Evolutionary conservation across 2,329 filamentous ascomycete genomes (phyloP).

Genomic region (Paradendryphiella salina): DNA sequence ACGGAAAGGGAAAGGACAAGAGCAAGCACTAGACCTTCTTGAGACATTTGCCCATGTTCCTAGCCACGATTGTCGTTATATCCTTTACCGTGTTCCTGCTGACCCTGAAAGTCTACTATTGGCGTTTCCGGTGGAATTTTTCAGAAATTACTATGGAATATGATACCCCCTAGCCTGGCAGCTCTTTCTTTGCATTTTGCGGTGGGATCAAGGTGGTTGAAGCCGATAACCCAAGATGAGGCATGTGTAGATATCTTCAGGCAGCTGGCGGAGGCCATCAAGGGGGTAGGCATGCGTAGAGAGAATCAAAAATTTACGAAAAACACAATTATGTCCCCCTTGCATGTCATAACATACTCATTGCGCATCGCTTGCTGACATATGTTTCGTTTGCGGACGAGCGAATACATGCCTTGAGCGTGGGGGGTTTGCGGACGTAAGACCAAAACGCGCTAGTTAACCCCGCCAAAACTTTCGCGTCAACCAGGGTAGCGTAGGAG

Average conservation of each 20-base stretch:
- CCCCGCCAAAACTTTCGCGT: constrained; percentile 29
- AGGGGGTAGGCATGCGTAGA: too few species aligned
- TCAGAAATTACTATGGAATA: not conserved
- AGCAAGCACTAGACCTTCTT: not conserved
- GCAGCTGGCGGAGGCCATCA: not conserved
- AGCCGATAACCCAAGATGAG: not conserved
- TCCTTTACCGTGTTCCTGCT: not conserved
- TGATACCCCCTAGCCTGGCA: not conserved
- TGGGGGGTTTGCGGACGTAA: constrained; percentile 16
- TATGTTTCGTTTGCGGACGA: too few species aligned
- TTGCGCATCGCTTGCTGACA: too few species aligned
- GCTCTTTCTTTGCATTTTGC: not conserved
- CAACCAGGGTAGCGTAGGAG: not conserved
- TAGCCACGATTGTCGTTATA: not conserved
- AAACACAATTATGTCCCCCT: too few species aligned
- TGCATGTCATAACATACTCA: not conserved
- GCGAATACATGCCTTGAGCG: too few species aligned
- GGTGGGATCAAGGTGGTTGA: not conserved
- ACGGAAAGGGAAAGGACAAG: not conserved
- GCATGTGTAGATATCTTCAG: not conserved
- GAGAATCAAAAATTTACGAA: too few species aligned
- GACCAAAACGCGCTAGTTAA: constrained; percentile 23
- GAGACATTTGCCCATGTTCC: not conserved
- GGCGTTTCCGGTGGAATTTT: not conserved
- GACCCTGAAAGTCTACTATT: not conserved